Percentiles rank a stretch among this genome's conserved stretches.
These are phyloP conservation scores for Gloeophyllum trabeum DNA, from an alignment of 768 basidiomycete genomes.

Conservation along the genomic window DNA sequence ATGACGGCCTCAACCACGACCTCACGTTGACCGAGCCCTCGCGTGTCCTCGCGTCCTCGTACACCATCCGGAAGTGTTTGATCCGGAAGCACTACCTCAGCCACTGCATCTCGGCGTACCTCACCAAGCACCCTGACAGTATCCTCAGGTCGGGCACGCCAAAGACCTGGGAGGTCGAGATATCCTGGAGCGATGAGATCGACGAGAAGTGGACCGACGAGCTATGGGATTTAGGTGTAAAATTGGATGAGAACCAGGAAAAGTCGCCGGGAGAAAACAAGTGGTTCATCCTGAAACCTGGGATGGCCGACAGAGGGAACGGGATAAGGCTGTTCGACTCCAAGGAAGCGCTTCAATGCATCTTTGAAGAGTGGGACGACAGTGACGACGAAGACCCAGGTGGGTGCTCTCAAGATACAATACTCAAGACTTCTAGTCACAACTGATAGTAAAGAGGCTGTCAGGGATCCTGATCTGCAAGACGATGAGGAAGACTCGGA, in stretches of 20 bases:
- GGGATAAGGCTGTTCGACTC: constrained; percentile 86
- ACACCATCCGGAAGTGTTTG: constrained; percentile 83
- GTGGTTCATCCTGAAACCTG: constrained; percentile 97
- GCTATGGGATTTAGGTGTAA: constrained; percentile 71
- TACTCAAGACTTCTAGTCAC: no score
- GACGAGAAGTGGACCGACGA: constrained; percentile 93
- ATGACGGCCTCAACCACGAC: constrained; percentile 78
- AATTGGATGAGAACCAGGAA: constrained; percentile 28
- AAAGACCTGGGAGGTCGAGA: constrained; percentile 72
- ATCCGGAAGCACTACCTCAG: constrained; percentile 93
- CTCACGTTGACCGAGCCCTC: constrained; percentile 42
- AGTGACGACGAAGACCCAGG: constrained; percentile 37
- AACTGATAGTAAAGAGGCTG: constrained; percentile 28
- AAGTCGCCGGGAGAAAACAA: constrained; percentile 9
- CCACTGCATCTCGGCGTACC: constrained; percentile 56
- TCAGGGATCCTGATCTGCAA: constrained; percentile 20
- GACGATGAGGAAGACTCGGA: constrained; percentile 19
- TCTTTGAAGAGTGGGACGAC: constrained; percentile 76
- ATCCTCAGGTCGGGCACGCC: constrained; percentile 48
- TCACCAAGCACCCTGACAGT: constrained; percentile 58
- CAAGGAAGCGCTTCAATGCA: constrained; percentile 55
- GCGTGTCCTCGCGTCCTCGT: constrained; percentile 62
- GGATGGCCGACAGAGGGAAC: constrained; percentile 94
- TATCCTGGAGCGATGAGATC: constrained; percentile 87
- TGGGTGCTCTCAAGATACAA: no score